Evolutionary conservation across 169 alveolate species (phyloP), one percentile per base, ranked within the genome.

Genomic region (Plasmodium vivax): DNA sequence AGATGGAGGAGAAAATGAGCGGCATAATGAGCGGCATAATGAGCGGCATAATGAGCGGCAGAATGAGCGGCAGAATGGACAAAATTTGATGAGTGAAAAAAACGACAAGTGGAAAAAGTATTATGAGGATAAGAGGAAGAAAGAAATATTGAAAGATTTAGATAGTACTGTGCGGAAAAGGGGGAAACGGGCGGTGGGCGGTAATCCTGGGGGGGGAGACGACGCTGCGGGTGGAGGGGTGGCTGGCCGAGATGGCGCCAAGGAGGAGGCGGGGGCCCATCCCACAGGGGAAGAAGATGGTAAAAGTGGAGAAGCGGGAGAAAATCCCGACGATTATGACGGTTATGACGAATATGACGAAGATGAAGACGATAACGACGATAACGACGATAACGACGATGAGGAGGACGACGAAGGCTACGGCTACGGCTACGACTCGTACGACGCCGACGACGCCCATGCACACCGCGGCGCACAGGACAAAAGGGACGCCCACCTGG

Each of bases 91-190:
- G 30, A 12, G 19, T 84, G 94, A 80, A 51, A 54, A 80, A 30
- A 27, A 51, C 5, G 83, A 80, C 68, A 56, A 80, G 23, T 90
- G 94, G 94, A 90, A 80, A 80, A 90, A 62, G 19, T 71, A 79
- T 45, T 68, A 62, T 23, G 77, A 90, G 27, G 87, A 74, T 19
- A 90, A 90, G 54, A 54, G 94, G 34, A 58, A 41, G 23, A 90
- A 90, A 3, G 94, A 90, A 80, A 90, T 90, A 62, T 68, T 90
- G 73, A 90, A 90, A 81, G 91, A 90, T 80, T 43, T 90, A 41
- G 47, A 80, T 16, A 87, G 71, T 3, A 87, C 16, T 38, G 62
- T 54, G 75, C 54, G 77, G 51, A 41, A 38, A 43, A 77, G 5
- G 34, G 36, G 72, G n/a, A 32, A 7, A 74, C 36, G 73, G 54